A percentile compares a stretch with the other conserved stretches of the same genome.
These are phyloP conservation scores for Aspergillus pseudotamarii DNA, from an alignment of 2,329 filamentous ascomycete genomes.

Conservation along the genomic window DNA sequence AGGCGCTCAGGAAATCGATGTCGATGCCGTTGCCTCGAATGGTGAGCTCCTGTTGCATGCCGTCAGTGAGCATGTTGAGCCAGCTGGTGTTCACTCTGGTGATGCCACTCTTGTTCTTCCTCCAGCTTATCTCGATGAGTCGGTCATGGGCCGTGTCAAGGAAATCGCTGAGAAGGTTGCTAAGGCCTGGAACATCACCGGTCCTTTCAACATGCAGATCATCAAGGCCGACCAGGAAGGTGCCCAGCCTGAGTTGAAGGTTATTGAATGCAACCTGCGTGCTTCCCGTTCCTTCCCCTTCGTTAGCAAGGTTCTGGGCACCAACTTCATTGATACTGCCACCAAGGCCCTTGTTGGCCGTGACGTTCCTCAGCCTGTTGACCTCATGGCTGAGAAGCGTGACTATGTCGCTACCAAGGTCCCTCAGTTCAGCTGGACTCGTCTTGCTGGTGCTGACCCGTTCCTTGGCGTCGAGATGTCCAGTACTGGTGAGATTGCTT, in stretches of 20 bases:
- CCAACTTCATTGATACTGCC: slow-evolving; percentile 94
- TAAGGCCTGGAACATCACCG: slow-evolving; percentile 94
- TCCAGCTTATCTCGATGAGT: slow-evolving; percentile 75
- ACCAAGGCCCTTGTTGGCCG: slow-evolving; percentile 88
- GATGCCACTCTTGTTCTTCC: slow-evolving; percentile 94
- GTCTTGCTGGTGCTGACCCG: slow-evolving; percentile 93
- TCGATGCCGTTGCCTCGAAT: slow-evolving; percentile 85
- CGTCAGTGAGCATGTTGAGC: slow-evolving; percentile 93
- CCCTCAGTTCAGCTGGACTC: slow-evolving; percentile 98
- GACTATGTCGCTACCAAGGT: slow-evolving; percentile 97
- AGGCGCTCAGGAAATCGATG: slow-evolving; percentile 93
- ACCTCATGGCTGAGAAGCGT: slow-evolving; percentile 86
- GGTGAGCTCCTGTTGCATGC: slow-evolving; percentile 90
- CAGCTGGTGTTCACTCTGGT: slow-evolving; percentile 96
- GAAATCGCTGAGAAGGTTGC: slow-evolving; percentile 95
- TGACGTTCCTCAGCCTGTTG: slow-evolving; percentile 78
- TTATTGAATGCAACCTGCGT: slow-evolving; percentile 97
- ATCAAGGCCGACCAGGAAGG: slow-evolving; percentile 86
- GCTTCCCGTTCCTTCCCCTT: slow-evolving; percentile 98
- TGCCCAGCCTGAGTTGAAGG: slow-evolving; percentile 78
- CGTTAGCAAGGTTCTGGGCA: slow-evolving; percentile 93
- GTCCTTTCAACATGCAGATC: slow-evolving; percentile 99
- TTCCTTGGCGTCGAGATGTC: slow-evolving; percentile 99
- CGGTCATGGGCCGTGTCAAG: slow-evolving; percentile 83
- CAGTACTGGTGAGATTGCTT: slow-evolving; percentile 96